A percentile compares a stretch with the other conserved stretches of the same genome.
Conservation (phyloP, 306 rosid species). For the Medicago lupulina region DNA sequence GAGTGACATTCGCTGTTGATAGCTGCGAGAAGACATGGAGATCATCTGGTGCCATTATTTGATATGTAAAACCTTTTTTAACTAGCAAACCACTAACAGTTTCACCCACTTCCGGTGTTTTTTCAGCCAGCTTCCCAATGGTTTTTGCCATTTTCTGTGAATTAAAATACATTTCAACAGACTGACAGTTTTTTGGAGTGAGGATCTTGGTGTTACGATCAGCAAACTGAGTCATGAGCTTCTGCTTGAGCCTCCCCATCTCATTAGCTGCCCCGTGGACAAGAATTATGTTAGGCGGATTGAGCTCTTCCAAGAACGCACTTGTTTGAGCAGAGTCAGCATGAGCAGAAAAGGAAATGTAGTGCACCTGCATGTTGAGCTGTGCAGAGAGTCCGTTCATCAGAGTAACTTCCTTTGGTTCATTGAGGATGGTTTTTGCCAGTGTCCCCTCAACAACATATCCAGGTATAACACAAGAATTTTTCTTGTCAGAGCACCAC, state of each 20-base stretch:
- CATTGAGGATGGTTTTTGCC: slow-evolving; percentile 86
- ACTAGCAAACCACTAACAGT: slow-evolving; percentile 84
- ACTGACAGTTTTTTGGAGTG: slow-evolving; percentile 92
- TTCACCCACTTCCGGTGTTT: slow-evolving; percentile 75
- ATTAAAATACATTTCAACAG: slow-evolving; percentile 91
- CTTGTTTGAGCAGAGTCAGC: slow-evolving; percentile 95
- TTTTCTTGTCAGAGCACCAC: slow-evolving; percentile 96
- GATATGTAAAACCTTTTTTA: slow-evolving; percentile 92
- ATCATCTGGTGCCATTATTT: slow-evolving; percentile 94
- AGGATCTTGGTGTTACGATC: slow-evolving; percentile 88
- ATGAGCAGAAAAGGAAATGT: slow-evolving; percentile 95
- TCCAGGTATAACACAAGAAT: slow-evolving; percentile 83
- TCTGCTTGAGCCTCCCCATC: slow-evolving; percentile 97
- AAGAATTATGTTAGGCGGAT: slow-evolving; percentile 91
- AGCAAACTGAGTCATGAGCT: slow-evolving; percentile 75
- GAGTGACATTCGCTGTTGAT: slow-evolving; percentile 79
- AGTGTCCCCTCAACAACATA: slow-evolving; percentile 90
- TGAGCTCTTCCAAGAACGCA: slow-evolving; percentile 90
- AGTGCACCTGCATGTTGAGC: slow-evolving; percentile 94
- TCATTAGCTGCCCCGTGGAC: slow-evolving; percentile 97
- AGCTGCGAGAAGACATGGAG: slow-evolving; percentile 93
- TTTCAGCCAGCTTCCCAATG: slow-evolving; percentile 84
- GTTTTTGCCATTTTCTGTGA: slow-evolving; percentile 95
- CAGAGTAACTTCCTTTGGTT: slow-evolving; percentile 93
- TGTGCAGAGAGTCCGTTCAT: slow-evolving; percentile 88